Percentiles rank a stretch among this genome's conserved stretches.
These are phyloP conservation scores for Trichoderma asperelloides DNA, from an alignment of 495 filamentous ascomycete genomes.

Conservation along the genomic window DNA sequence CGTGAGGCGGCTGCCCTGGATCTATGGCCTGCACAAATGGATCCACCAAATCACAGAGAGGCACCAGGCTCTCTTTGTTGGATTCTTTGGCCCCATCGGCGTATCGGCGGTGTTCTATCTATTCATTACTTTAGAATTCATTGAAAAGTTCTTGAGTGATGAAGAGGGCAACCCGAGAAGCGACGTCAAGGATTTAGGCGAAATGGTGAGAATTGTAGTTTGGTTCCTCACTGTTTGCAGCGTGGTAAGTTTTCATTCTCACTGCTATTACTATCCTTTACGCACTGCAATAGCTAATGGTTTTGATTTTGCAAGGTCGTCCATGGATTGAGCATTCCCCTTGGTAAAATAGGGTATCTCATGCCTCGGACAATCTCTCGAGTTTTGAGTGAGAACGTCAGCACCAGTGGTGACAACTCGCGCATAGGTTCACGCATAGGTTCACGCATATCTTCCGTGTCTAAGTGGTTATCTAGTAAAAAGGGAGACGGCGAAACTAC, in stretches of 20 bases:
- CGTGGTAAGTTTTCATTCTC: slow-evolving; percentile 52
- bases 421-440: neutral
- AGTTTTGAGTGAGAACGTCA: slow-evolving; percentile 12
- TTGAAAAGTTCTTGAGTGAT: slow-evolving; percentile 38
- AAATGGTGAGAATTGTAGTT: slow-evolving; percentile 60
- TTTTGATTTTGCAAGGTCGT: slow-evolving; percentile 48
- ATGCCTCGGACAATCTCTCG: slow-evolving; percentile 68
- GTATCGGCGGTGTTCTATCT: slow-evolving; percentile 88
- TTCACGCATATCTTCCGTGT: neutral
- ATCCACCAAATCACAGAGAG: slow-evolving; percentile 73
- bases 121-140: slow-evolving; percentile 65
- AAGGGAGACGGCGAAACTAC: neutral
- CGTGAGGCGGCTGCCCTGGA: slow-evolving; percentile 67
- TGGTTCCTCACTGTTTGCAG: slow-evolving; percentile 86
- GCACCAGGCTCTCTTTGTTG: slow-evolving; percentile 70
- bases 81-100: slow-evolving; percentile 94
- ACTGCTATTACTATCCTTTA: neutral
- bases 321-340: slow-evolving; percentile 75
- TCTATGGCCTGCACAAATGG: slow-evolving; percentile 62
- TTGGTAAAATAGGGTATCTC: slow-evolving; percentile 75
- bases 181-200: slow-evolving; percentile 56
- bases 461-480: neutral
- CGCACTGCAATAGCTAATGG: too few species aligned
- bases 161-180: slow-evolving; percentile 48
- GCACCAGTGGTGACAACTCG: neutral